Conservation (phyloP, 805 yeast species). For the Saccharomycopsis oosterbeekiorum region DNA sequence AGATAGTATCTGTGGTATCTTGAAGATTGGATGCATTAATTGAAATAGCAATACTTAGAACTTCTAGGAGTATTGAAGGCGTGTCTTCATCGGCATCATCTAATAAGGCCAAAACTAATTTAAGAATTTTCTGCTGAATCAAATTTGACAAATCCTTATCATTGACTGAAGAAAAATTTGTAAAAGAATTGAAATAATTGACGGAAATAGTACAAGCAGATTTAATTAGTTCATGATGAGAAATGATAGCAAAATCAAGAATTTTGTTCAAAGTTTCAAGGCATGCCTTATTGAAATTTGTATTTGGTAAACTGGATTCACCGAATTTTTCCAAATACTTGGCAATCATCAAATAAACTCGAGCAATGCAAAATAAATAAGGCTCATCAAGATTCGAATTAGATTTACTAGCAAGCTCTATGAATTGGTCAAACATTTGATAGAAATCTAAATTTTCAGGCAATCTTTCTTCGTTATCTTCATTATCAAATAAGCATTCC, state of each 20-base stretch:
- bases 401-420: neutral
- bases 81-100: constrained; percentile 74
- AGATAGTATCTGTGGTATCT: constrained; percentile 31
- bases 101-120: constrained; percentile 35
- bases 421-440: neutral
- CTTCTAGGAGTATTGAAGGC: constrained; percentile 61
- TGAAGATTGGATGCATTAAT: constrained; percentile 32
- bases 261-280: constrained; percentile 6
- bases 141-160: constrained; percentile 19
- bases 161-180: constrained; percentile 20
- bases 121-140: constrained; percentile 23
- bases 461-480: constrained; percentile 19
- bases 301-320: constrained; percentile 20
- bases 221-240: constrained; percentile 19
- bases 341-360: constrained; percentile 47
- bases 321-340: constrained; percentile 46
- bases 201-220: constrained; percentile 38
- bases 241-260: constrained; percentile 7
- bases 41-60: constrained; percentile 47
- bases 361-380: constrained; percentile 34
- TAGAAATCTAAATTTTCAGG: constrained; percentile 6
- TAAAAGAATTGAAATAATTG: constrained; percentile 39
- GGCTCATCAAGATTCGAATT: constrained; percentile 8
- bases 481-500: constrained; percentile 35
- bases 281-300: constrained; percentile 27